Evolutionary conservation across 2,329 filamentous ascomycete species (phyloP).

Genomic region (Coniochaeta hoffmannii): DNA sequence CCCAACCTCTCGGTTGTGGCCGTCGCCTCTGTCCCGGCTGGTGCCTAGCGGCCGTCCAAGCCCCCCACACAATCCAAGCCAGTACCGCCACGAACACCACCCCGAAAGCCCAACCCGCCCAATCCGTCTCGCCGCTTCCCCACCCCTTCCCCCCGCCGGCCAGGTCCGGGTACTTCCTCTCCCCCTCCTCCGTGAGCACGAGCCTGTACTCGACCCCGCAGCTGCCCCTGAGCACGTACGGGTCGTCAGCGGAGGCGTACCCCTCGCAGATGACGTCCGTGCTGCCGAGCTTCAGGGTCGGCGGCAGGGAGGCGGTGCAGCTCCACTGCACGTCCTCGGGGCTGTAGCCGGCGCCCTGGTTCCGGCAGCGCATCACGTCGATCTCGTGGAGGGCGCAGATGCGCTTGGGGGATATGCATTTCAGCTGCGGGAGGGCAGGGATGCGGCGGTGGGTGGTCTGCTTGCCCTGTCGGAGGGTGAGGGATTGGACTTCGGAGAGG

Average conservation of each 20-base stretch:
- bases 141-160: conserved; percentile 28
- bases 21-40: conserved; percentile 21
- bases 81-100: conserved; percentile 53
- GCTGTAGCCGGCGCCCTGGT: conserved; percentile 74
- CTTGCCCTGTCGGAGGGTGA: conserved; percentile 64
- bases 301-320: conserved; percentile 58
- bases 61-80: conserved; percentile 54
- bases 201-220: conserved; percentile 89
- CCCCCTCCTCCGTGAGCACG: conserved; percentile 67
- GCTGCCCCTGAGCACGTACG: conserved; percentile 82
- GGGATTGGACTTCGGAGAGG: conserved; percentile 58
- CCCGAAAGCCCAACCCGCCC: conserved; percentile 45
- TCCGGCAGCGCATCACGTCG: conserved; percentile 83
- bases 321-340: conserved; percentile 84
- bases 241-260: conserved; percentile 68
- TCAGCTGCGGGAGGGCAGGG: conserved; percentile 67
- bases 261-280: conserved; percentile 94
- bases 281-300: conserved; percentile 62
- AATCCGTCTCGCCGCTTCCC: conserved; percentile 18
- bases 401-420: conserved; percentile 60
- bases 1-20: conserved; percentile 34
- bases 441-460: conserved; percentile 72
- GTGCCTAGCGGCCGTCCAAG: conserved; percentile 24
- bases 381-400: conserved; percentile 64
- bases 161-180: conserved; percentile 58